Evolutionary conservation across 2,329 filamentous ascomycete genomes (phyloP).

Genomic region (Epichloe festucae): DNA sequence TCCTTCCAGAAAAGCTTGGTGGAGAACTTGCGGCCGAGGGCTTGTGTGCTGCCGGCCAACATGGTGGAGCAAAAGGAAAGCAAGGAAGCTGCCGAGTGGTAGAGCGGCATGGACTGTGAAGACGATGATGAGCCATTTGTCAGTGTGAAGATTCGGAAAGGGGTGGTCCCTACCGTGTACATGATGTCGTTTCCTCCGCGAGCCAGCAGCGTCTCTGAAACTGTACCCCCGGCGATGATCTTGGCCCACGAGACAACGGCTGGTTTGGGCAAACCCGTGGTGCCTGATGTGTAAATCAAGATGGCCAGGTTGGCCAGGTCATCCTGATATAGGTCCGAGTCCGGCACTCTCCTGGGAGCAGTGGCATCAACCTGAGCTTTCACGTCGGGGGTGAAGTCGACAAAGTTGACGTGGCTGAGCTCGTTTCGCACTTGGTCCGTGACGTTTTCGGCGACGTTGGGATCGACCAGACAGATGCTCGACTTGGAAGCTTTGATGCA

Average conservation of each 20-base stretch:
- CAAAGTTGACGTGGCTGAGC: constrained; percentile 40
- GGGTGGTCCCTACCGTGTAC: constrained; percentile 52
- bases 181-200: constrained; percentile 53
- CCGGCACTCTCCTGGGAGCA: constrained; percentile 42
- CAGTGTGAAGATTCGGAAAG: not conserved
- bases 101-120: constrained; percentile 64
- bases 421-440: constrained; percentile 42
- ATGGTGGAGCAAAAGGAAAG: constrained; percentile 55
- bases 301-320: constrained; percentile 46
- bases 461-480: constrained; percentile 57
- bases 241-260: constrained; percentile 67
- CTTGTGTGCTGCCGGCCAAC: constrained; percentile 48
- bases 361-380: constrained; percentile 40
- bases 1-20: constrained; percentile 66
- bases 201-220: constrained; percentile 33
- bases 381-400: constrained; percentile 46
- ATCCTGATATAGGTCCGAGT: constrained; percentile 40
- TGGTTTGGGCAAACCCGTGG: constrained; percentile 71
- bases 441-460: constrained; percentile 40
- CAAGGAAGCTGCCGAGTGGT: constrained; percentile 67
- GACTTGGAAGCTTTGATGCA: constrained; percentile 58
- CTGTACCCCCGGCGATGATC: constrained; percentile 34
- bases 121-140: not conserved
- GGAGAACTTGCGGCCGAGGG: constrained; percentile 67
- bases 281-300: constrained; percentile 77